Evolutionary conservation across 805 yeast species (phyloP).

Genomic region (Ogataea ganodermae): DNA sequence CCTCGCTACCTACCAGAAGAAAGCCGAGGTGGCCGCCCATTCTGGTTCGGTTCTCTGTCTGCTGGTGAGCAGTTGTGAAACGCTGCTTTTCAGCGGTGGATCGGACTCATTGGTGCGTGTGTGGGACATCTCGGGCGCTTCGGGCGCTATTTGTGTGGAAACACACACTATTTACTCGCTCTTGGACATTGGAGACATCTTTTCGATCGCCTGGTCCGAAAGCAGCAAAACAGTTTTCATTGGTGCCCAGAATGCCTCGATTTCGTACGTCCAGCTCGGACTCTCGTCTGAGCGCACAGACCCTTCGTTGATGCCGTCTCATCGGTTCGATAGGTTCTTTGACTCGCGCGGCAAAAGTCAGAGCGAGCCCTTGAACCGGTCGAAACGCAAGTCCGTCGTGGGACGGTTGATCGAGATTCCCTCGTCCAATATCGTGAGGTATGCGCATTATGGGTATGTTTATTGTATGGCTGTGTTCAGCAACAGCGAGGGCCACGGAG

Average conservation of each 20-base stretch:
- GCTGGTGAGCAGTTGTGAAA: slow-evolving; percentile 53
- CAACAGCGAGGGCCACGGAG: slow-evolving; percentile 22
- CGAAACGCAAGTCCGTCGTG: slow-evolving; percentile 24
- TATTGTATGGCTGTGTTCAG: slow-evolving; percentile 58
- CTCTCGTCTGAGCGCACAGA: slow-evolving; percentile 27
- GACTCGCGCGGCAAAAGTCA: slow-evolving; percentile 84
- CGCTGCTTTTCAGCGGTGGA: slow-evolving; percentile 77
- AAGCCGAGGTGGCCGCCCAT: slow-evolving; percentile 59
- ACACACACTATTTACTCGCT: slow-evolving; percentile 79
- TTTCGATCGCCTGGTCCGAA: slow-evolving; percentile 74
- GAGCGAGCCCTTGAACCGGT: slow-evolving; percentile 16
- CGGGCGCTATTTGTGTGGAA: slow-evolving; percentile 11
- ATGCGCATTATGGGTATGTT: slow-evolving; percentile 91
- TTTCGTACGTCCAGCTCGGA: slow-evolving; percentile 64
- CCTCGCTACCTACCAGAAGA: slow-evolving; percentile 59
- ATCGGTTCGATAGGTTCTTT: slow-evolving; percentile 79
- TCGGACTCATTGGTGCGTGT: slow-evolving; percentile 87
- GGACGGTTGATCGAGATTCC: slow-evolving; percentile 64
- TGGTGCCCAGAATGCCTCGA: slow-evolving; percentile 92
- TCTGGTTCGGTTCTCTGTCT: slow-evolving; percentile 75
- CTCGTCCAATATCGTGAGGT: slow-evolving; percentile 61
- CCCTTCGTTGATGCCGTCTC: slow-evolving; percentile 53
- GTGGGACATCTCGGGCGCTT: slow-evolving; percentile 62
- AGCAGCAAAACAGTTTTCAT: slow-evolving; percentile 62
- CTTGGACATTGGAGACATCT: slow-evolving; percentile 91